These are phyloP conservation scores for Hygrophorus pudorinus DNA, from an alignment of 768 basidiomycete genomes.

Conservation along the genomic window DNA sequence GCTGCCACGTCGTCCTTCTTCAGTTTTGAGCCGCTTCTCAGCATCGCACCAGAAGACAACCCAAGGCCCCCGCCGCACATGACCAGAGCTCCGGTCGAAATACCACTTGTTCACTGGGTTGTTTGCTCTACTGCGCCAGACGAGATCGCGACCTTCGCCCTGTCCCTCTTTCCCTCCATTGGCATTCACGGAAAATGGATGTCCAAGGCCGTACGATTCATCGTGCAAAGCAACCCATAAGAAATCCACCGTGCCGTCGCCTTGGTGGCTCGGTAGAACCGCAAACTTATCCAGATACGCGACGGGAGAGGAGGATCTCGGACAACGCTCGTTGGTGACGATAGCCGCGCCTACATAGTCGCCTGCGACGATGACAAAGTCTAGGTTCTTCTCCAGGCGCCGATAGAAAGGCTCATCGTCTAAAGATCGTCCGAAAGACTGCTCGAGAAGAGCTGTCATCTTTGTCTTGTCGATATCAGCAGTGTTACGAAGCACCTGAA, in stretches of 20 bases:
- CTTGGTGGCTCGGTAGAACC: slow-evolving; percentile 88
- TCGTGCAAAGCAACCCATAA: slow-evolving; percentile 98
- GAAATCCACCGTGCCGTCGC: slow-evolving; percentile 98
- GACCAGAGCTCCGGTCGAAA: slow-evolving; percentile 90
- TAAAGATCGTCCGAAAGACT: slow-evolving; percentile 71
- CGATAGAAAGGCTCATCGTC: slow-evolving; percentile 67
- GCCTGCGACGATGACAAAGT: slow-evolving; percentile 89
- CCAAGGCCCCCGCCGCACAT: slow-evolving; percentile 79
- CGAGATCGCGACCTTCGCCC: slow-evolving; percentile 87
- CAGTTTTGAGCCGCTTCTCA: slow-evolving; percentile 70
- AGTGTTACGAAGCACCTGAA: slow-evolving; percentile 66
- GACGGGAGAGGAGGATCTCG: slow-evolving; percentile 38
- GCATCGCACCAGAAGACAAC: slow-evolving; percentile 98
- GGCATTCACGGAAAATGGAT: slow-evolving; percentile 89
- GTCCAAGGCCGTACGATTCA: slow-evolving; percentile 93
- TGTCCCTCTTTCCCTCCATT: slow-evolving; percentile 87
- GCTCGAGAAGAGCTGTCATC: slow-evolving; percentile 76
- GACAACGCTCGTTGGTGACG: slow-evolving; percentile 58
- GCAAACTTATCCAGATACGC: slow-evolving; percentile 99
- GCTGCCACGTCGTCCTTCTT: slow-evolving; percentile 53
- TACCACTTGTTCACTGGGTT: slow-evolving; percentile 99
- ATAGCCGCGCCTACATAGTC: slow-evolving; percentile 94
- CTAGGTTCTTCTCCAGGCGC: slow-evolving; percentile 67
- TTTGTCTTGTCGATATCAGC: slow-evolving; percentile 67
- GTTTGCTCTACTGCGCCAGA: slow-evolving; percentile 88